phyloP scores from a whole-genome alignment of 352 stramenopile species.

The Pythium aquatile region DNA sequence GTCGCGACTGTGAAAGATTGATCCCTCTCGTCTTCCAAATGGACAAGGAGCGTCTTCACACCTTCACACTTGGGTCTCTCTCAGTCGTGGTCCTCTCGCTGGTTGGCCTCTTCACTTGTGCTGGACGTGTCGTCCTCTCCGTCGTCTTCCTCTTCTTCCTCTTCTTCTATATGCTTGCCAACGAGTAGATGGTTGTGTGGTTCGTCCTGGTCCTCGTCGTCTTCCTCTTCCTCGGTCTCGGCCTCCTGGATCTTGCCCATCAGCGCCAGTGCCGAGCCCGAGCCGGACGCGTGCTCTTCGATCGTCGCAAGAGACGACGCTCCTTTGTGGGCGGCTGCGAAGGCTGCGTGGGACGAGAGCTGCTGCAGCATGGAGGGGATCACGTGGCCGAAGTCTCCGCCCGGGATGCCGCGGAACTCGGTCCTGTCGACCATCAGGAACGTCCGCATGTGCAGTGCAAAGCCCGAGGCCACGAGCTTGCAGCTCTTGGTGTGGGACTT shows the following conservation, averaged over 20 bases:
- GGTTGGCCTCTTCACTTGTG: constrained; percentile 9
- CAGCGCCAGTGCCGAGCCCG: constrained; percentile 12
- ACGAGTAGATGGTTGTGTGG: not conserved
- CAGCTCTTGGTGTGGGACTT: constrained; percentile 55
- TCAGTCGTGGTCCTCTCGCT: constrained; percentile 1
- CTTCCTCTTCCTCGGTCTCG: constrained; percentile 32
- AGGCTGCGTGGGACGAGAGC: constrained; percentile 29
- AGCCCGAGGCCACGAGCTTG: constrained; percentile 45
- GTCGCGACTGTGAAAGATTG: not conserved
- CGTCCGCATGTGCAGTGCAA: constrained; percentile 50
- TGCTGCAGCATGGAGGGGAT: constrained; percentile 53
- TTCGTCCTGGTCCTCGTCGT: constrained; percentile 10
- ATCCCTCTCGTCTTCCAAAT: not conserved
- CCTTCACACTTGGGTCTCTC: not conserved
- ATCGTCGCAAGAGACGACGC: constrained; percentile 58
- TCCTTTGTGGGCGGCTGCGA: constrained; percentile 24
- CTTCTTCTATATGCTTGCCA: not conserved
- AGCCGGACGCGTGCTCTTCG: constrained; percentile 25
- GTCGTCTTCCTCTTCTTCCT: constrained; percentile 31
- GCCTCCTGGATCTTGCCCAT: constrained; percentile 33
- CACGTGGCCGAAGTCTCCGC: constrained; percentile 28
- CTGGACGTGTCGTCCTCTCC: constrained; percentile 17
- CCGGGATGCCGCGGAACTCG: constrained; percentile 40
- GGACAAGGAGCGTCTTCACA: not conserved
- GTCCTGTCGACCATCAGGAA: constrained; percentile 61